Evolutionary conservation across 176 grass and related monocot species (phyloP).

Genomic region (Avena sativa): DNA sequence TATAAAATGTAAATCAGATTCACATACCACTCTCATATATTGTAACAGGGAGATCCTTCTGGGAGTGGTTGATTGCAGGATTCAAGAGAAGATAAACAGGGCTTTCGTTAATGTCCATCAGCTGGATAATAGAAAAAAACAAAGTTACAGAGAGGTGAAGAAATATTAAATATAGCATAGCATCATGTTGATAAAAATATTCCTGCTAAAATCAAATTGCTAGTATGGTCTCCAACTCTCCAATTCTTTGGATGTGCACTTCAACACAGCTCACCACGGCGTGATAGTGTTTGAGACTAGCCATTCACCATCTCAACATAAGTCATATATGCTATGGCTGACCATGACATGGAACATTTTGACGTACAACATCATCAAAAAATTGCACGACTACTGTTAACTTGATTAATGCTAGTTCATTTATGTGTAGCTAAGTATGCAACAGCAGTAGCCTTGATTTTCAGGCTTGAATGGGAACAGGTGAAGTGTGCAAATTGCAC

Average conservation of each 20-base stretch:
- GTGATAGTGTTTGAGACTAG: not conserved
- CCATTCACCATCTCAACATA: slow-evolving; percentile 1
- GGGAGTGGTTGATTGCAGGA: slow-evolving; percentile 92
- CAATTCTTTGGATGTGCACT: not conserved
- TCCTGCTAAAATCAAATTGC: not conserved
- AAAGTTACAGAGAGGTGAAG: slow-evolving; percentile 9
- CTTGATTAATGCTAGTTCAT: not conserved
- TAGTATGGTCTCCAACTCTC: slow-evolving; percentile 3
- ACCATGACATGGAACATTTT: slow-evolving; percentile 19
- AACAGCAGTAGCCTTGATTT: not conserved
- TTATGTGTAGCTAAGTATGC: not conserved
- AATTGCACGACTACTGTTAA: slow-evolving; percentile 1
- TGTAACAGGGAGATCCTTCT: slow-evolving; percentile 95
- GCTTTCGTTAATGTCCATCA: slow-evolving; percentile 98
- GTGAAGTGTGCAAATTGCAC: not conserved
- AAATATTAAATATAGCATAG: slow-evolving; percentile 26
- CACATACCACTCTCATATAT: slow-evolving; percentile 92
- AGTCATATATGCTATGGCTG: not conserved
- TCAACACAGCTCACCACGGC: not conserved
- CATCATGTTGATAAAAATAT: slow-evolving; percentile 15
- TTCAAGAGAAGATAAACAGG: slow-evolving; percentile 97
- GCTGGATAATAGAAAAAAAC: slow-evolving; percentile 57
- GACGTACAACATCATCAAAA: not conserved
- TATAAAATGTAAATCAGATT: slow-evolving; percentile 24
- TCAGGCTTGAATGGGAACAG: not conserved